Percentiles rank a stretch among this genome's conserved stretches.
Conservation (phyloP, 192 early-diverging fungal species). For the Spizellomyces sp. region DNA sequence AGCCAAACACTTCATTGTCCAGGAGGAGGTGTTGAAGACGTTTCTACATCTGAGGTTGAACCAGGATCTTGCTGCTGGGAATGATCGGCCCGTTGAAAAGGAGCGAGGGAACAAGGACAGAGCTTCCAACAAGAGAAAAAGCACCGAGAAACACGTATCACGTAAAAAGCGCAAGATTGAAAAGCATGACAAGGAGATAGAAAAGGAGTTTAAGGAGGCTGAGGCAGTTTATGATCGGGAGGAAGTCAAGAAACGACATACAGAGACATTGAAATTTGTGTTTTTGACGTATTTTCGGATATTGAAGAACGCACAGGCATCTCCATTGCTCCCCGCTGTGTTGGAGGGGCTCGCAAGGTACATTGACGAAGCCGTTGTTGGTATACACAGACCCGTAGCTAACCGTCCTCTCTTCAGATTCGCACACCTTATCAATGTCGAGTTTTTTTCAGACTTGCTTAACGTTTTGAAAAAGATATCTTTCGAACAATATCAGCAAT, state of each 20-base stretch:
- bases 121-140: conserved; percentile 37
- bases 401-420: conserved; percentile 53
- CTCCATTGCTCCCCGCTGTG: conserved; percentile 71
- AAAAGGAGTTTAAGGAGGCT: conserved; percentile 84
- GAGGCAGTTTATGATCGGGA: conserved; percentile 85
- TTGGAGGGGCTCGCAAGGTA: conserved; percentile 79
- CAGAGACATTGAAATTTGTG: conserved; percentile 91
- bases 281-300: conserved; percentile 96
- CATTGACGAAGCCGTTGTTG: neutral
- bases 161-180: conserved; percentile 66
- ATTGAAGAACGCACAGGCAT: conserved; percentile 79
- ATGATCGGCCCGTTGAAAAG: conserved; percentile 3
- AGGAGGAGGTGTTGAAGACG: conserved; percentile 64
- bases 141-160: conserved; percentile 52
- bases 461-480: conserved; percentile 82
- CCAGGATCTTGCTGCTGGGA: conserved; percentile 71
- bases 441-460: conserved; percentile 92
- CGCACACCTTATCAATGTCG: conserved; percentile 95
- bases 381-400: conserved; percentile 14
- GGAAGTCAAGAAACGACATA: conserved; percentile 79
- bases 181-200: conserved; percentile 71
- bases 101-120: conserved; percentile 30
- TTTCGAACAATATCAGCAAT: conserved; percentile 60
- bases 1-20: conserved; percentile 70
- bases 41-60: conserved; percentile 83